Evolutionary conservation across 805 yeast genomes (phyloP), one percentile per base, ranked within the genome.

Genomic region (Starmera dryadoides): DNA sequence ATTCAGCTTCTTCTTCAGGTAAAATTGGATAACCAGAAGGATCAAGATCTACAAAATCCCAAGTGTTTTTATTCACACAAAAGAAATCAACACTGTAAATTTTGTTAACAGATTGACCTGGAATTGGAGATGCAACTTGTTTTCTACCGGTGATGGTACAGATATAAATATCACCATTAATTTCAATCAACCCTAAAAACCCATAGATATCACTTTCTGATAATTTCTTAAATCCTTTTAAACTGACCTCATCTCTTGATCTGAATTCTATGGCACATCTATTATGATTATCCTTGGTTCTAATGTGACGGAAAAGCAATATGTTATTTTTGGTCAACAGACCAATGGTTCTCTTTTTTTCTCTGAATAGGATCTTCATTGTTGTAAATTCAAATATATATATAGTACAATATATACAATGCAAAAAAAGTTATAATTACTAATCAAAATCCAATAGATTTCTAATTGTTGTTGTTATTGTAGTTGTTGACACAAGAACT

Each of bases 21-120:
- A 68, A 53, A 2, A 73, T 58, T 0, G 91, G 84, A 50, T 68
- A 74, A 0, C 95, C 95, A 47, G 75, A 75, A 10, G 76, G 55
- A 49, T 85, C 91, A 22, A 84, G 58, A 19, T 77, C 83, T 17
- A 77, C 66, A 46, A 73, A 84, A 62, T 93, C 98, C 95, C 95
- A 91, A 21, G 77, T 74, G 32, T 75, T 64, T 32, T 70, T 71
- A 20, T 80, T 76, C 40, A 93, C 62, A 42, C 95, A 83, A 48
- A 83, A 74, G 56, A 93, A 93, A 49, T 89, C 97, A 28, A 91
- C 95, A n/a, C 79, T 77, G 53, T 70, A 73, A 35, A 93, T 89
- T 49, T 79, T 79, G 54, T 85, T 79, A 21, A 91, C 85, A 2
- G 86, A 70, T 58, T 93, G 95, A 29, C 77, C 77, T 0, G 81